Percentiles rank a stretch among this genome's conserved stretches.
phyloP scores from a whole-genome alignment of 2,329 filamentous ascomycete species.

The Didymella lethalis region DNA sequence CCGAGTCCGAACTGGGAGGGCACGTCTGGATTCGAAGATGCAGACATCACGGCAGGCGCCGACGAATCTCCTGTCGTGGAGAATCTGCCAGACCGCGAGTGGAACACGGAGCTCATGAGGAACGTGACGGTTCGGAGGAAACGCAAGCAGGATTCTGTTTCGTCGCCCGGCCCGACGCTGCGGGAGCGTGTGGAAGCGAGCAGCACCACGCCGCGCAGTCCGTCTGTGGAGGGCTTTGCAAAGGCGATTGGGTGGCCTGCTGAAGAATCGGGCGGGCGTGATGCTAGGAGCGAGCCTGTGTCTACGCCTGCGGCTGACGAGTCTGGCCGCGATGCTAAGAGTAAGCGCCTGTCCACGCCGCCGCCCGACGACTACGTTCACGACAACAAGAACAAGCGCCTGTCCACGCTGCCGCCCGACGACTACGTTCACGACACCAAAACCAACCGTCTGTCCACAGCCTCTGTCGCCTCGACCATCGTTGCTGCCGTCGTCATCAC shows the following conservation, averaged over 20 bases:
- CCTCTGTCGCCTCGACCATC: conserved; percentile 63
- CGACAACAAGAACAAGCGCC: too few relatives aligned
- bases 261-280: conserved; percentile 14
- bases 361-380: too few relatives aligned
- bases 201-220: conserved; percentile 42
- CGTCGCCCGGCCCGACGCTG: conserved; percentile 38
- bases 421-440: conserved; percentile 41
- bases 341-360: too few relatives aligned
- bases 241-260: conserved; percentile 61
- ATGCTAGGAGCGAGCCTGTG: too few relatives aligned
- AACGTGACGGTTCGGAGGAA: conserved; percentile 53
- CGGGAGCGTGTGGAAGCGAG: conserved; percentile 47
- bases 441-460: conserved; percentile 57
- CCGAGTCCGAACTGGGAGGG: conserved; percentile 4
- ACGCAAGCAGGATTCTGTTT: conserved; percentile 33
- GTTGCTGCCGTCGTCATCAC: conserved; percentile 64
- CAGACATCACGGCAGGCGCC: conserved; percentile 24
- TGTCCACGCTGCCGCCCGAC: conserved; percentile 34
- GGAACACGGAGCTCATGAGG: conserved; percentile 52
- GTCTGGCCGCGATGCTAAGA: too few relatives aligned
- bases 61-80: conserved; percentile 31
- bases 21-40: conserved; percentile 7
- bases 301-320: too few relatives aligned
- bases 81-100: conserved; percentile 47
- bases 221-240: conserved; percentile 59